Evolutionary conservation across 768 basidiomycete genomes (phyloP).

Genomic region (Xanthoconium purpureum): DNA sequence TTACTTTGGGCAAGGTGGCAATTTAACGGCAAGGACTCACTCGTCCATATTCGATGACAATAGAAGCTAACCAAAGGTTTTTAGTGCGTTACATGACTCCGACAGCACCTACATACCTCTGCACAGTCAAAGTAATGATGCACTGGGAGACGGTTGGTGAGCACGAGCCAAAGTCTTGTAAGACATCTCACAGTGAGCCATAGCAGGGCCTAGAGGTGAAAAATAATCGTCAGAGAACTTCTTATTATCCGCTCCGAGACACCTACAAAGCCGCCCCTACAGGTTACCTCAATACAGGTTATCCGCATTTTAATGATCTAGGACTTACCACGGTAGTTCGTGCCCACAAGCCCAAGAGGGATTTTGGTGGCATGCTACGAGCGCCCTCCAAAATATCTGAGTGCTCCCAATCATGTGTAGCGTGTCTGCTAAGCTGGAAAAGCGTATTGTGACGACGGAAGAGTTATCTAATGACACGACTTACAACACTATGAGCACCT

Average conservation of each 20-base stretch:
- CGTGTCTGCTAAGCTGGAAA: slow-evolving; percentile 8
- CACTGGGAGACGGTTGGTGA: background rate
- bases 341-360: background rate
- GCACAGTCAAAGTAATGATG: background rate
- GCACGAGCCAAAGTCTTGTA: background rate
- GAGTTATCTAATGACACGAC: background rate
- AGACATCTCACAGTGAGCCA: slow-evolving; percentile 1
- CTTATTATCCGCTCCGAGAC: background rate
- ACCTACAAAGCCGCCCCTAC: slow-evolving; percentile 11
- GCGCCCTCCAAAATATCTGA: background rate
- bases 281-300: background rate
- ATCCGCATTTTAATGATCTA: too few species aligned
- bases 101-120: slow-evolving; percentile 1
- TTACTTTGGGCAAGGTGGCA: background rate
- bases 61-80: slow-evolving; percentile 6
- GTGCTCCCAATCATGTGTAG: background rate
- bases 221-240: too few species aligned
- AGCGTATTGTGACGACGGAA: background rate
- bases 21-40: background rate
- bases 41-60: slow-evolving; percentile 14
- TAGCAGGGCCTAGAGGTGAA: background rate
- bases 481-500: slow-evolving; percentile 7
- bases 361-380: slow-evolving; percentile 2
- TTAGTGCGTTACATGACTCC: background rate
- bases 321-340: background rate